Conservation (phyloP, 179 eudicot genomes). For the Nepenthes alata region DNA sequence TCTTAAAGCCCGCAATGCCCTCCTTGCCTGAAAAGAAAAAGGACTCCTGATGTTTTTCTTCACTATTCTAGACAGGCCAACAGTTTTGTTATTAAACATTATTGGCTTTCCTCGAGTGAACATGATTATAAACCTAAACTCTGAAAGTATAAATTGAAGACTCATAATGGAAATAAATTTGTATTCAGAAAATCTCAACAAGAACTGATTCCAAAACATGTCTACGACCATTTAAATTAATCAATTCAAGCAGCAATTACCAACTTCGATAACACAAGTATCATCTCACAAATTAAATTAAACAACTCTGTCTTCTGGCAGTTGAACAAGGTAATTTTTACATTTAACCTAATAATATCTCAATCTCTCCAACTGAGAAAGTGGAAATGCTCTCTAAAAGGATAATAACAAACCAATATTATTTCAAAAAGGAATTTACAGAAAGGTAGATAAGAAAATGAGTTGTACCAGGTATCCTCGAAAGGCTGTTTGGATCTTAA, state of each 20-base stretch:
- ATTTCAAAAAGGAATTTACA: not conserved
- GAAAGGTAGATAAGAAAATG: not conserved
- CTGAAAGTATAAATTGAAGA: not conserved
- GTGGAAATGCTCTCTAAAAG: not conserved
- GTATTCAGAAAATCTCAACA: not conserved
- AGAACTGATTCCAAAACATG: not conserved
- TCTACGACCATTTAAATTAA: not conserved
- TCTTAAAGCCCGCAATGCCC: conserved; percentile 59
- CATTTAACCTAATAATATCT: not conserved
- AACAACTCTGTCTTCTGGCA: too few species aligned
- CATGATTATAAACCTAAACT: not conserved
- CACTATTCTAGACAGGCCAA: too few species aligned
- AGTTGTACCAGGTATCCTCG: conserved; percentile 35
- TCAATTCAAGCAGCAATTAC: too few species aligned
- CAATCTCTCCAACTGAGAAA: too few species aligned
- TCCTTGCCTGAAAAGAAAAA: conserved; percentile 48
- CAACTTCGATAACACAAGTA: too few species aligned
- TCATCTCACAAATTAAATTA: too few species aligned
- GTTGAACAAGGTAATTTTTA: too few species aligned
- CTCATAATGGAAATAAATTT: not conserved
- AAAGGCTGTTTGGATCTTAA: conserved; percentile 39
- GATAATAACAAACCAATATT: not conserved
- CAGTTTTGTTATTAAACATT: not conserved
- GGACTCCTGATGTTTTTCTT: not conserved
- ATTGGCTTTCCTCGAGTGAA: not conserved